Percentiles rank a stretch among this genome's conserved stretches.
Conservation (phyloP, 371 early-diverging fungal species). For the Rhizopus sp. region DNA sequence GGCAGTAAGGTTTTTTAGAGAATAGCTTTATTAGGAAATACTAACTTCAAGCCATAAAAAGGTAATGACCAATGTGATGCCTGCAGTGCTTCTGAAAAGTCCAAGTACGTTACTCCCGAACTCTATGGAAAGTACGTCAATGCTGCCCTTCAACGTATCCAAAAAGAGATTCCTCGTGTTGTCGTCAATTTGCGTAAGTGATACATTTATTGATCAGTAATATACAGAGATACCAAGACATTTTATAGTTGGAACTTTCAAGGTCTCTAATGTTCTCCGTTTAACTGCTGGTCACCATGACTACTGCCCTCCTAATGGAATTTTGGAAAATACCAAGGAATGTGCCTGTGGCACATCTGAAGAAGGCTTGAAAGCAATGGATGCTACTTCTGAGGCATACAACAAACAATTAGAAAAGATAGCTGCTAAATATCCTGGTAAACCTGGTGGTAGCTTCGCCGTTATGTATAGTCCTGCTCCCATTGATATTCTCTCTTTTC, state of each 20-base stretch:
- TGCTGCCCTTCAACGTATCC: slow-evolving; percentile 20
- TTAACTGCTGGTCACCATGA: slow-evolving; percentile 6
- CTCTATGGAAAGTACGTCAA: slow-evolving; percentile 18
- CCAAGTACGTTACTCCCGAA: slow-evolving; percentile 5
- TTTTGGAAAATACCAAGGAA: slow-evolving; percentile 5
- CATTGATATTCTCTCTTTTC: slow-evolving; percentile 18
- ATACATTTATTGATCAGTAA: neutral
- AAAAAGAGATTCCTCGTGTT: slow-evolving; percentile 11
- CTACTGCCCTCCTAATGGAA: slow-evolving; percentile 6
- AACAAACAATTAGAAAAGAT: slow-evolving; percentile 13
- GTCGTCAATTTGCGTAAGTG: slow-evolving; percentile 14
- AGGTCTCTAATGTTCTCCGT: slow-evolving; percentile 8
- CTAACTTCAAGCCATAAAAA: neutral
- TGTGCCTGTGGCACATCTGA: slow-evolving; percentile 8
- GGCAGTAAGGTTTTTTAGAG: slow-evolving; percentile 15
- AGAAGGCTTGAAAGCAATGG: neutral
- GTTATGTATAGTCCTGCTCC: slow-evolving; percentile 22
- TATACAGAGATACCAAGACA: too few relatives aligned
- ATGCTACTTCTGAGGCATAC: slow-evolving; percentile 4
- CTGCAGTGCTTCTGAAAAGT: slow-evolving; percentile 3
- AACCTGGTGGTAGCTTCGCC: slow-evolving; percentile 14
- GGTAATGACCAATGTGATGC: slow-evolving; percentile 23
- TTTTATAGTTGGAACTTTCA: slow-evolving; percentile 22
- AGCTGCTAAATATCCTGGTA: slow-evolving; percentile 13
- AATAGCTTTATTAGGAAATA: too few relatives aligned